phyloP scores from a whole-genome alignment of 2,329 filamentous ascomycete species.

The Microdochium trichocladiopsis region DNA sequence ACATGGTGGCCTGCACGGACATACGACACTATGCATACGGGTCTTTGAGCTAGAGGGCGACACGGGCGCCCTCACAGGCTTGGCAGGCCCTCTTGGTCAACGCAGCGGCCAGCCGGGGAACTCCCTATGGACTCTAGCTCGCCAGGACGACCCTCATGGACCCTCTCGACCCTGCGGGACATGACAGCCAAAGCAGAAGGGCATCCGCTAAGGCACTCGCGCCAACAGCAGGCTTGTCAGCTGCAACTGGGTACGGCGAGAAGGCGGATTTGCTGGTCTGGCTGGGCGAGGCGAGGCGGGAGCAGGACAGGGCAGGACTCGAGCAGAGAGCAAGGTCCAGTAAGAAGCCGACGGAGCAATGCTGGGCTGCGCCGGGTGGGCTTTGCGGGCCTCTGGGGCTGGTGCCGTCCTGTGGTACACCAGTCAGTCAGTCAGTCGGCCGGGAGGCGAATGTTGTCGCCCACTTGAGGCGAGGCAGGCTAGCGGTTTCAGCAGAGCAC shows the following conservation, averaged over 20 bases:
- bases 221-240: background rate
- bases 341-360: too few species aligned
- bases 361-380: too few species aligned
- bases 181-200: background rate
- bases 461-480: background rate
- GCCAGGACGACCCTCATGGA: background rate
- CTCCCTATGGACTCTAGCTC: background rate
- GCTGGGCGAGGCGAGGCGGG: too few species aligned
- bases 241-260: background rate
- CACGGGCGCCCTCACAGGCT: background rate
- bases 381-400: too few species aligned
- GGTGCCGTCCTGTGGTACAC: background rate
- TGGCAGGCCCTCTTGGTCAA: background rate
- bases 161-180: background rate
- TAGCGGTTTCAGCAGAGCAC: background rate
- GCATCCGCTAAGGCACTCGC: background rate
- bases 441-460: background rate
- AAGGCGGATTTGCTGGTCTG: too few species aligned
- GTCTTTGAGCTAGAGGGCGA: background rate
- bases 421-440: background rate
- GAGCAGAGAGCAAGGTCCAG: too few species aligned
- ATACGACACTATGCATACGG: background rate
- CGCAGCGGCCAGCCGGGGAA: background rate
- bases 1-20: background rate
- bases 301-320: too few species aligned